Evolutionary conservation across 108 stramenopile genomes (phyloP).

Genomic region (Aureococcus anophagefferens): DNA sequence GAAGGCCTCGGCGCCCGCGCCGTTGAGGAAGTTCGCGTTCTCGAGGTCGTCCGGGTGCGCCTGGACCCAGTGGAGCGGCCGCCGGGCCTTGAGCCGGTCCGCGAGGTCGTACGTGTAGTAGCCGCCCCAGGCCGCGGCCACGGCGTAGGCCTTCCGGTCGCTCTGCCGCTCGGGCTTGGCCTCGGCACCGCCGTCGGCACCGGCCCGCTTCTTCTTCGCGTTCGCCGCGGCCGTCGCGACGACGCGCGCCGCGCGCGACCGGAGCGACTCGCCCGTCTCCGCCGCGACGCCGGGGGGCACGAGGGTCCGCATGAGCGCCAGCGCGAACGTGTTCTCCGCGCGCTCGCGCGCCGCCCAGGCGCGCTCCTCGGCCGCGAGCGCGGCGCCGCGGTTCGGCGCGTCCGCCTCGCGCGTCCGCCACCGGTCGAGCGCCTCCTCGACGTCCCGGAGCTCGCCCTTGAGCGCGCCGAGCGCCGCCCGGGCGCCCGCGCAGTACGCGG

Average conservation of each 20-base stretch:
- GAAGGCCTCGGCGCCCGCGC: constrained; percentile 13
- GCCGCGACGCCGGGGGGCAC: background rate
- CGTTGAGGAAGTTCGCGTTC: constrained; percentile 10
- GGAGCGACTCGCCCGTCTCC: background rate
- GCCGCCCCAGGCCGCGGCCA: background rate
- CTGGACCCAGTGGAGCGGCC: constrained; percentile 13
- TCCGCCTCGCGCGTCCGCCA: background rate
- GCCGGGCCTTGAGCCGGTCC: constrained; percentile 2
- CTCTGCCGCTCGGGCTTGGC: background rate
- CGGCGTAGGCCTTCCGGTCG: background rate
- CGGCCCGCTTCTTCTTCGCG: background rate
- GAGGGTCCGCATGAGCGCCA: background rate
- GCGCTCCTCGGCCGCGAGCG: background rate
- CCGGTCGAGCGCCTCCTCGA: background rate
- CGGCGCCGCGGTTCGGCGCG: background rate
- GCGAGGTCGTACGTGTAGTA: constrained; percentile 5
- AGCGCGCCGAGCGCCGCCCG: background rate
- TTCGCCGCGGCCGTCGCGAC: background rate
- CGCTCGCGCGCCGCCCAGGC: background rate
- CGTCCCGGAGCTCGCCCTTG: background rate
- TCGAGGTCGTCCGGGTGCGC: constrained; percentile 10
- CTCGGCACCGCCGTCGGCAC: background rate
- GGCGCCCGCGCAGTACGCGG: background rate
- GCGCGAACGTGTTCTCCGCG: background rate
- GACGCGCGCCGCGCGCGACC: background rate